Evolutionary conservation across 148 eudicot genomes (phyloP), one percentile per base, ranked within the genome.

Genomic region (Simmondsia chinensis): DNA sequence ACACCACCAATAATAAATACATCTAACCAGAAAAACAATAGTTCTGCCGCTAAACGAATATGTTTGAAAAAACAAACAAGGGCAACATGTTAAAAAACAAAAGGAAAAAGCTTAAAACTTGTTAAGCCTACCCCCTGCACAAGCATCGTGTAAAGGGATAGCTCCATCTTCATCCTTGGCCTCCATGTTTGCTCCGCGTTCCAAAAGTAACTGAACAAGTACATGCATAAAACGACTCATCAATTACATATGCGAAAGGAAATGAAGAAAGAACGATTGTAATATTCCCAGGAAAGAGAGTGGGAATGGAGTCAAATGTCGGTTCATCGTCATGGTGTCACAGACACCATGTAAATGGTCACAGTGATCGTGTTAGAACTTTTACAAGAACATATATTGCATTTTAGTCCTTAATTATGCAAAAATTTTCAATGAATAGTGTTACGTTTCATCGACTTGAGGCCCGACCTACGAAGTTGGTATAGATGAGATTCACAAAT

Each of bases 111-210:
- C 42, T 13, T 32, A 25, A 3, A 33, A 30, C 1, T 15, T 26
- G 2, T 43, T 38, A 14, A 53, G 50, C 62, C 2, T 57, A 89
- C 97, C 97, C 48, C 95, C 93, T 1, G 97, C 97, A 72, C 82
- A 81, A 26, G 97, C 97, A 78, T 89, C 97, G 56, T 89, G 95
- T 62, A 89, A 60, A 10, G 97, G 97, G 67, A 81, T 72, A 20
- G 78, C 97, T 27, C 88, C 95, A 48, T 89, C 97, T 57, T 89
- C 95, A 61, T 89, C 97, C 70, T 84, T 79, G 31, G 58, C 71
- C 59, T 84, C 93, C 63, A 84, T 16, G 32, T 66, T 48, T 56
- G 97, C 95, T 59, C 93, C 97, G 49, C 93, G 74, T 56, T 89
- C 85, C 70, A 84, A 54, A 64, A 89, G 70, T 25, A 89, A 63